Conservation (phyloP, 306 rosid genomes). For the Notholithocarpus densiflorus region DNA sequence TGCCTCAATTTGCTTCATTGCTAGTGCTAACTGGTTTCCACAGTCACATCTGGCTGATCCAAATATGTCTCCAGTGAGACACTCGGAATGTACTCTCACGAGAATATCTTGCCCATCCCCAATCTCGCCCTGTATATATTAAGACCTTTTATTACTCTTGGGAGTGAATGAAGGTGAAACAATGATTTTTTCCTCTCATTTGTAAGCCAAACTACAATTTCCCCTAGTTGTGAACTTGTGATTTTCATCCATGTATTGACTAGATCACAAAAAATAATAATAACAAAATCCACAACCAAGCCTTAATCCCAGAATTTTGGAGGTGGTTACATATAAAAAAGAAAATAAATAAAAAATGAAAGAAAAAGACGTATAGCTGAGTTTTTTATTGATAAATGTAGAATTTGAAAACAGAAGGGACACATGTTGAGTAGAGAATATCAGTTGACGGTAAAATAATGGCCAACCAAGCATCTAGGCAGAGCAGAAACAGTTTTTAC, state of each 20-base stretch:
- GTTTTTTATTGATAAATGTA: background rate
- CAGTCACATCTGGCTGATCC: conserved; percentile 73
- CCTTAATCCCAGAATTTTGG: no score
- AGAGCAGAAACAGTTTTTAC: background rate
- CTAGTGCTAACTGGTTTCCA: conserved; percentile 56
- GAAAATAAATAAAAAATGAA: background rate
- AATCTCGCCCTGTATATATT: conserved; percentile 54
- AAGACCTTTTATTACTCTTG: background rate
- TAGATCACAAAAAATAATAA: background rate
- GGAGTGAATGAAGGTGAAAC: background rate
- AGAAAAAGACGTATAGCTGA: background rate
- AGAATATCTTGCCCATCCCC: conserved; percentile 61
- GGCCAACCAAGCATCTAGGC: background rate
- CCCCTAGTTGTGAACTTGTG: background rate
- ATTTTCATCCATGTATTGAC: background rate
- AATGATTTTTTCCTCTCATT: background rate
- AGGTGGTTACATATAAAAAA: no score
- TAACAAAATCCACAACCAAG: background rate
- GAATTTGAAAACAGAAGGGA: background rate
- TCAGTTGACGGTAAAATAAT: background rate
- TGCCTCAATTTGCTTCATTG: conserved; percentile 71
- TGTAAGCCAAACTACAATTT: background rate
- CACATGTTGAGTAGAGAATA: background rate
- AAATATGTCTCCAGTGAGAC: conserved; percentile 70
- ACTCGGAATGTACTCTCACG: conserved; percentile 74